Evolutionary conservation across 495 filamentous ascomycete species (phyloP).

Genomic region (Talaromyces stipitatus): DNA sequence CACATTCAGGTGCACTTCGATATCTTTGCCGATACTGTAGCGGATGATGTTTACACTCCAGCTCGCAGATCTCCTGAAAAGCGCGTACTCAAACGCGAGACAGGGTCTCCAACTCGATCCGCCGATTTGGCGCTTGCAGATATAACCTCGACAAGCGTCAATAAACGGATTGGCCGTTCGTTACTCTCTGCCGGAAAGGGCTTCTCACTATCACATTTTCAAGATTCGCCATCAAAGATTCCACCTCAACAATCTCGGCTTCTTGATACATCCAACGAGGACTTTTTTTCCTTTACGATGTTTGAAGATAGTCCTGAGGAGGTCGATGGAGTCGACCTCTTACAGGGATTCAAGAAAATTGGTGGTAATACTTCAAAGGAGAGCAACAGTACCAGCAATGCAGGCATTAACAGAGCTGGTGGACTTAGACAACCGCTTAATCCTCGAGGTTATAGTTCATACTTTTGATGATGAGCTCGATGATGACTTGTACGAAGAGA

Average conservation of each 20-base stretch:
- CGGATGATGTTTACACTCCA: constrained; percentile 39
- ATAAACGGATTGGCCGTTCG: constrained; percentile 38
- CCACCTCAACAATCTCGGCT: constrained; percentile 43
- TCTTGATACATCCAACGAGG: constrained; percentile 47
- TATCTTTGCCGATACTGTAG: constrained; percentile 60
- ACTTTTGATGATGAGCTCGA: constrained; percentile 21
- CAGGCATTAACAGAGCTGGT: constrained; percentile 20
- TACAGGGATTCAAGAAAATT: constrained; percentile 87
- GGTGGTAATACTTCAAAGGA: constrained; percentile 43
- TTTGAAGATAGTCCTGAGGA: constrained; percentile 55
- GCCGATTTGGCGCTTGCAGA: constrained; percentile 54
- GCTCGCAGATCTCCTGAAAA: constrained; percentile 70
- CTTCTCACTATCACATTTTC: constrained; percentile 25
- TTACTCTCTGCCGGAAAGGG: constrained; percentile 20
- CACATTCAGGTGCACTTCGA: constrained; percentile 54
- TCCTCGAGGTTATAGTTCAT: constrained; percentile 33
- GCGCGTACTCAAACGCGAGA: constrained; percentile 56
- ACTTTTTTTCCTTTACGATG: constrained; percentile 54
- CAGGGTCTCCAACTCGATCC: constrained; percentile 43
- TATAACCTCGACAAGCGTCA: constrained; percentile 46
- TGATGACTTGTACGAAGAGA: not conserved
- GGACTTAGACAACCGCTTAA: constrained; percentile 30
- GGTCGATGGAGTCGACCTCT: constrained; percentile 68
- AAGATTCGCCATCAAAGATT: constrained; percentile 38
- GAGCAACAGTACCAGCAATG: constrained; percentile 6